Percentiles rank a stretch among this genome's conserved stretches.
phyloP scores from a whole-genome alignment of 2,329 filamentous ascomycete species.

The Pseudocercospora eumusae region DNA sequence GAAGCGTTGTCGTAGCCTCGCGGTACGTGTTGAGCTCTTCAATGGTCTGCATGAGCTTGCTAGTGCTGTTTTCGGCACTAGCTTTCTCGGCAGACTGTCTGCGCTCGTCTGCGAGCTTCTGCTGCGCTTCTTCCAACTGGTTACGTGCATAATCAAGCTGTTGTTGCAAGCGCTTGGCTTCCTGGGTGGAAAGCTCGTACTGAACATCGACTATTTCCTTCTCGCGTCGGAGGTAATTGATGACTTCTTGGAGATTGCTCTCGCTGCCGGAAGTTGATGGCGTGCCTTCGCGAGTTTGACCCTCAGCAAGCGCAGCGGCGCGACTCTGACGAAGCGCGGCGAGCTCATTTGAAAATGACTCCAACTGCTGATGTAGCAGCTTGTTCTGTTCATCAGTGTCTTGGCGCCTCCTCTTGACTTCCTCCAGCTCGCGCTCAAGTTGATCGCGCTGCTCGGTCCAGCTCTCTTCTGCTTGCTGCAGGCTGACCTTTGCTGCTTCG shows the following conservation, averaged over 20 bases:
- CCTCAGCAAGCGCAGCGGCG: conserved; percentile 55
- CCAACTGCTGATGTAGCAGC: conserved; percentile 83
- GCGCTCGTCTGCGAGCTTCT: conserved; percentile 90
- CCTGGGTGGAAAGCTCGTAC: conserved; percentile 83
- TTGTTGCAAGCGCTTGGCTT: conserved; percentile 83
- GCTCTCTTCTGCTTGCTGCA: conserved; percentile 79
- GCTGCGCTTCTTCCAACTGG: conserved; percentile 82
- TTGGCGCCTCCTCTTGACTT: conserved; percentile 75
- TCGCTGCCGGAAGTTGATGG: conserved; percentile 22
- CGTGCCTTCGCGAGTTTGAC: conserved; percentile 48
- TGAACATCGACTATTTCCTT: conserved; percentile 99
- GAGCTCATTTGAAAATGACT: conserved; percentile 75
- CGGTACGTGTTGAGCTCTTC: conserved; percentile 95
- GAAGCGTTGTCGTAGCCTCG: conserved; percentile 88
- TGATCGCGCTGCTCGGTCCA: conserved; percentile 81
- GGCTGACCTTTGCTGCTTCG: conserved; percentile 77
- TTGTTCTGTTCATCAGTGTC: conserved; percentile 89
- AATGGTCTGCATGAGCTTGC: conserved; percentile 89
- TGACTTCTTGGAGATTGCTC: conserved; percentile 84
- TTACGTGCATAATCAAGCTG: conserved; percentile 84
- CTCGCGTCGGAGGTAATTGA: conserved; percentile 86
- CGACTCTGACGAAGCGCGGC: conserved; percentile 76
- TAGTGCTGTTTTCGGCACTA: conserved; percentile 74
- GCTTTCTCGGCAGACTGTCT: conserved; percentile 72
- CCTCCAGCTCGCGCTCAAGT: conserved; percentile 79